Base-by-base conservation (phyloP, 176 grass and related monocot genomes). In the Dendrocalamus sinicus region DNA sequence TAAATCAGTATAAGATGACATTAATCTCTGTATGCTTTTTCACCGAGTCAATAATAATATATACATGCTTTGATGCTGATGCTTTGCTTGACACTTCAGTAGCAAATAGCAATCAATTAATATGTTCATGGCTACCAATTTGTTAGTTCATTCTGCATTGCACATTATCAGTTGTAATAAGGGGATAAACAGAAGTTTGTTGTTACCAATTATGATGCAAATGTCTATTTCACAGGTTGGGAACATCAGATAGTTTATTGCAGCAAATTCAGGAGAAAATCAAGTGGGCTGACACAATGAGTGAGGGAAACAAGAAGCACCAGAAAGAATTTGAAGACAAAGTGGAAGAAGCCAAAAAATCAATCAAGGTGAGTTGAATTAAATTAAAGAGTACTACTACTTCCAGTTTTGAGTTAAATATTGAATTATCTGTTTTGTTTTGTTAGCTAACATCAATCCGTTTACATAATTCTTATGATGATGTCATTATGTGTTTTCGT, bases 201-300 rank as follows among this genome's bases (percentile, higher is more conserved):
- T 84, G 5, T 54, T 72, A 72, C 26, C 35, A 78, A 23, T 81
- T 69, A 55, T 87, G n/a, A 81, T 80, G 44, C 61, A 75, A 64
- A 61, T 78, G 52, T 57, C 6, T 9, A 43, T 84, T 35, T 24
- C 52, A 46, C 84, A 98, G 95, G 95, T 72, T 95, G 89, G 91
- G 83, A 84, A 96, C 94, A 55, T 99, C 97, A 75, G 97, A 99
- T 72, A 90, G 57, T 81, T 74, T 96, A 77, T 88, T 99, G 14
- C 92, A 99, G 83, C 83, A 91, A 30, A 99, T 99, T 86, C 97
- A 99, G 85, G 97, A 99, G 78, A 99, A 99, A 91, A 99, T 99
- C 74, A 99, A 94, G 74, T 99, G 97, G 94, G 97, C 97, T 43
- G 97, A 99, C 85, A 92, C 86, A 83, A 94, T 86, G 87, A 96